Evolutionary conservation across 1,284 basidiomycete genomes (phyloP).

Genomic region (Tylopilus orsonianus): DNA sequence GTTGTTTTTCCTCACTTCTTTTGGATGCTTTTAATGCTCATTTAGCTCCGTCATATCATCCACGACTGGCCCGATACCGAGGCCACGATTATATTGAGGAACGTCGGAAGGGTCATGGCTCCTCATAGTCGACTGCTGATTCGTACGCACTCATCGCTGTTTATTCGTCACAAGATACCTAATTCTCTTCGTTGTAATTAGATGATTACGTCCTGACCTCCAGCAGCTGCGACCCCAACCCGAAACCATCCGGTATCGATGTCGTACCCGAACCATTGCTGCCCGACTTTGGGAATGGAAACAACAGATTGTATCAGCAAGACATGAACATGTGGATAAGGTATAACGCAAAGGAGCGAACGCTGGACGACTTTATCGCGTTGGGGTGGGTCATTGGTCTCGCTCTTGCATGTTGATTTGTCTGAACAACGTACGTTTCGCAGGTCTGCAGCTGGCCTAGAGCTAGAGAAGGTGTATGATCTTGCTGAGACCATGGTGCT

Average conservation of each 20-base stretch:
- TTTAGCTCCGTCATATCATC: conserved; percentile 29
- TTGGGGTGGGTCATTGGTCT: conserved; percentile 19
- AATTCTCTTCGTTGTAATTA: background rate
- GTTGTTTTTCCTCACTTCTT: background rate
- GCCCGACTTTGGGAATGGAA: conserved; percentile 32
- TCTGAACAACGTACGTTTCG: background rate
- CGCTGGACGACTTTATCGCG: conserved; percentile 19
- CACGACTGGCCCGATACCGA: conserved; percentile 29
- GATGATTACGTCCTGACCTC: conserved; percentile 20
- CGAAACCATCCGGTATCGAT: conserved; percentile 14
- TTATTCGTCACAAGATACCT: background rate
- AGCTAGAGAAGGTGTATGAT: conserved; percentile 24
- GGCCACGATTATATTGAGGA: conserved; percentile 22
- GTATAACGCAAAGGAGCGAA: conserved; percentile 30
- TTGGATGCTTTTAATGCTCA: background rate
- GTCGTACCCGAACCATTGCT: conserved; percentile 32
- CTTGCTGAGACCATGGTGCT: background rate
- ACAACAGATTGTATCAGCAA: conserved; percentile 25
- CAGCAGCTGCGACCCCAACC: conserved; percentile 7
- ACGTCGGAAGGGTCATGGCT: conserved; percentile 21
- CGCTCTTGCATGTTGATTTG: no score
- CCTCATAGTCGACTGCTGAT: conserved; percentile 28
- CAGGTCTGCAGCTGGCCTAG: conserved; percentile 24
- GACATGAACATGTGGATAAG: conserved; percentile 32
- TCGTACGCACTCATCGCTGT: conserved; percentile 16